Evolutionary conservation across 495 filamentous ascomycete genomes (phyloP).

Genomic region (Neurospora africana): DNA sequence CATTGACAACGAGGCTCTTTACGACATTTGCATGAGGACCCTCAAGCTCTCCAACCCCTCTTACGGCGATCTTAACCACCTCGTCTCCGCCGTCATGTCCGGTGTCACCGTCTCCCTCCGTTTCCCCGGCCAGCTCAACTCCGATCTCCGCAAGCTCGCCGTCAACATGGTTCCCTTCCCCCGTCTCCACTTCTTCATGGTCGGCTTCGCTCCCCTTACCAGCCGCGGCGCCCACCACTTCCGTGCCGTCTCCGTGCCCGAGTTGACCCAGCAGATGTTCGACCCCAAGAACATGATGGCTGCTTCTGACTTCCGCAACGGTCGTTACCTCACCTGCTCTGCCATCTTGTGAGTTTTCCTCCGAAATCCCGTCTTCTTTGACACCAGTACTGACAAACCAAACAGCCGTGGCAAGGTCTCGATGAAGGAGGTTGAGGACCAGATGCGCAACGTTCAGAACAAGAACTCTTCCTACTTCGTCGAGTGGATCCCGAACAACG

Average conservation of each 20-base stretch:
- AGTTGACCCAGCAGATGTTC: conserved; percentile 99
- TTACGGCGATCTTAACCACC: conserved; percentile 98
- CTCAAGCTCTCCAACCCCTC: conserved; percentile 97
- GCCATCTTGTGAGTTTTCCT: conserved; percentile 66
- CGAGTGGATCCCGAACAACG: conserved; percentile 99
- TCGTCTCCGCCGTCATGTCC: conserved; percentile 99
- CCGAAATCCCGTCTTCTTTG: background rate
- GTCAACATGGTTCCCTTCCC: conserved; percentile 99
- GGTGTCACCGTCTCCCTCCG: conserved; percentile 97
- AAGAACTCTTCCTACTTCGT: conserved; percentile 99
- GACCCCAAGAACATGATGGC: conserved; percentile 99
- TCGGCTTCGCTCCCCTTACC: conserved; percentile 97
- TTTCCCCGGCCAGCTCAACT: conserved; percentile 99
- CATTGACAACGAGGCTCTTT: conserved; percentile 99
- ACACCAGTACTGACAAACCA: conserved; percentile 18
- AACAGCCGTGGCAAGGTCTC: conserved; percentile 92
- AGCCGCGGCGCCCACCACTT: conserved; percentile 89
- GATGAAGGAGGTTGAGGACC: conserved; percentile 99
- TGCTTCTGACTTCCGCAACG: conserved; percentile 98
- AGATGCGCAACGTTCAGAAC: conserved; percentile 99
- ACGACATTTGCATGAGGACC: conserved; percentile 99
- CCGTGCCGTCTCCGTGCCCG: conserved; percentile 94
- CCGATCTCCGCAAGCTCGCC: conserved; percentile 96
- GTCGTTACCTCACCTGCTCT: conserved; percentile 98
- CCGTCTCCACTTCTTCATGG: conserved; percentile 99